Evolutionary conservation across 192 early-diverging fungal species (phyloP).

Genomic region (Linnemannia schmuckeri): DNA sequence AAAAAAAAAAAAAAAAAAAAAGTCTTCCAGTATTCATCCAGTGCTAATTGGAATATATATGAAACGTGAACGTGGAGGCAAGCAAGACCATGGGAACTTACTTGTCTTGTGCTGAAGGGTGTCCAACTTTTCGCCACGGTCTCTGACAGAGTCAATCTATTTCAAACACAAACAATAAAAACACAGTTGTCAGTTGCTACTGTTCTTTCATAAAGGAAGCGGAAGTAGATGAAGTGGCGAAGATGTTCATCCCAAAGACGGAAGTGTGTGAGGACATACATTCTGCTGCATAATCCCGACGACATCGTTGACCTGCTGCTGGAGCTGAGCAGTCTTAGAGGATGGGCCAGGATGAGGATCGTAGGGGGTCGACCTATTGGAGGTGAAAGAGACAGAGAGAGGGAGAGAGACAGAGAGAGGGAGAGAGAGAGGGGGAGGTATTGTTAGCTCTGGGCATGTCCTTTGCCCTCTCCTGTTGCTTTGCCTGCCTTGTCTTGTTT

Average conservation of each 20-base stretch:
- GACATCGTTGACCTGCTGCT: slow-evolving; percentile 91
- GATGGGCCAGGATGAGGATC: slow-evolving; percentile 48
- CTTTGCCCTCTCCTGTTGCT: not conserved
- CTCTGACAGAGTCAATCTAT: slow-evolving; percentile 71
- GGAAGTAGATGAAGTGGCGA: not conserved
- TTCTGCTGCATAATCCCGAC: slow-evolving; percentile 96
- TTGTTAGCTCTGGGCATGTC: not conserved
- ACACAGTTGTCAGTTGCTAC: not conserved
- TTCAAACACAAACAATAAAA: not conserved
- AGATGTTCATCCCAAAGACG: not conserved
- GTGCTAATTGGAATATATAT: not conserved
- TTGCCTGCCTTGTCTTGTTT: no score
- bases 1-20: not conserved
- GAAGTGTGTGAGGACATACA: slow-evolving; percentile 64
- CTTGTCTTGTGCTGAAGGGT: slow-evolving; percentile 86
- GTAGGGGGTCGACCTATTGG: slow-evolving; percentile 47
- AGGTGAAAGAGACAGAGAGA: no score
- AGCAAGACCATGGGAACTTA: slow-evolving; percentile 38
- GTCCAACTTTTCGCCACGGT: slow-evolving; percentile 90
- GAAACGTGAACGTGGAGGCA: not conserved
- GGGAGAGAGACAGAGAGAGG: no score
- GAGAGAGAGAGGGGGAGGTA: no score
- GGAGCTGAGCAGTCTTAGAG: slow-evolving; percentile 77
- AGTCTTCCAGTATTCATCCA: not conserved
- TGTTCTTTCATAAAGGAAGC: not conserved